Conservation (phyloP, 495 filamentous ascomycete genomes). For the Aspergillus leporis region DNA sequence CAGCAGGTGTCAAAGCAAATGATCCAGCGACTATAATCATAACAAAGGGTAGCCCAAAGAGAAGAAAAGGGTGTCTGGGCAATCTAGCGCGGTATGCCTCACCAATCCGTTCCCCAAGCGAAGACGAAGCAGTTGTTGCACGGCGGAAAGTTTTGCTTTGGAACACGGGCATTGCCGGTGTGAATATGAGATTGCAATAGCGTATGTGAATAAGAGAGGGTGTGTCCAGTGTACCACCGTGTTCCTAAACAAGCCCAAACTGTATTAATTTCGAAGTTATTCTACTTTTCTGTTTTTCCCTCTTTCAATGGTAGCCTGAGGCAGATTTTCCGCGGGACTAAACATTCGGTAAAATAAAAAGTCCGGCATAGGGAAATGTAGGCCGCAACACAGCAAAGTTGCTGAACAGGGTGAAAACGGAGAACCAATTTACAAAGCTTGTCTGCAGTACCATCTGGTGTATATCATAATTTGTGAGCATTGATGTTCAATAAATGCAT, state of each 20-base stretch:
- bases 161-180: conserved; percentile 69
- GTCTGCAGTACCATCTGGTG: neutral
- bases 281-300: neutral
- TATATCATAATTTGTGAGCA: neutral
- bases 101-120: conserved; percentile 63
- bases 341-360: conserved; percentile 18
- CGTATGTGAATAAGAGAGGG: neutral
- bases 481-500: neutral
- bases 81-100: conserved; percentile 72
- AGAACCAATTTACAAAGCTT: neutral
- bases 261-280: neutral
- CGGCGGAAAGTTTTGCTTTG: conserved; percentile 68
- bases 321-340: neutral
- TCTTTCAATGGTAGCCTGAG: neutral
- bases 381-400: conserved; percentile 10
- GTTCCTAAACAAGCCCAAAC: neutral
- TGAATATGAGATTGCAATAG: neutral
- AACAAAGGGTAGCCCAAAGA: conserved; percentile 97
- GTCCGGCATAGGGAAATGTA: conserved; percentile 12
- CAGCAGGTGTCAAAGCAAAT: conserved; percentile 91
- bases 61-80: conserved; percentile 76
- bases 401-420: neutral
- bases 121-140: conserved; percentile 44
- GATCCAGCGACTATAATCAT: conserved; percentile 88
- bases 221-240: neutral